These are phyloP conservation scores for Colletotrichum shisoi DNA, from an alignment of 2,329 filamentous ascomycete species.

Conservation along the genomic window DNA sequence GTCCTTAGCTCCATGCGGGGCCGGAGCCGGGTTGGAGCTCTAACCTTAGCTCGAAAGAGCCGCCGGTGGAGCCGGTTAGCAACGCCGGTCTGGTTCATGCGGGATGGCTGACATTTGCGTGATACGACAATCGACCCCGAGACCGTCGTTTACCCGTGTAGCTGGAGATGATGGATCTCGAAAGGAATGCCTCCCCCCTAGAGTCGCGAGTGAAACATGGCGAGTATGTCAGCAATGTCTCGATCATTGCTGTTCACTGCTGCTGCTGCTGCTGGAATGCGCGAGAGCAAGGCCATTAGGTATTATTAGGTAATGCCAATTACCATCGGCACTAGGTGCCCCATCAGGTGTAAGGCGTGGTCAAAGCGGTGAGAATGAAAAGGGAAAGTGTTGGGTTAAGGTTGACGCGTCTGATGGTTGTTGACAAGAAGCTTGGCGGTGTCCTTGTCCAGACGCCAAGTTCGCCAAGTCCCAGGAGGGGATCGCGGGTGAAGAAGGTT, in stretches of 20 bases:
- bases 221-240: slow-evolving; percentile 9
- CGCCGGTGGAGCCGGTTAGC: slow-evolving; percentile 33
- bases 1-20: slow-evolving; percentile 37
- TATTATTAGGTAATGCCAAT: slow-evolving; percentile 35
- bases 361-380: slow-evolving; percentile 31
- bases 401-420: slow-evolving; percentile 37
- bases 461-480: slow-evolving; percentile 30
- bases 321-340: slow-evolving; percentile 13
- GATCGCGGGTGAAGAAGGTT: slow-evolving; percentile 39
- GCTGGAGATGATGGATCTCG: background rate
- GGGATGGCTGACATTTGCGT: slow-evolving; percentile 26
- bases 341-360: slow-evolving; percentile 23
- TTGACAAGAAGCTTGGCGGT: slow-evolving; percentile 38
- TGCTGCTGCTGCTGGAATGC: background rate
- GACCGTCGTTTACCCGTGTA: slow-evolving; percentile 19
- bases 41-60: slow-evolving; percentile 25
- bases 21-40: slow-evolving; percentile 18
- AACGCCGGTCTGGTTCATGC: slow-evolving; percentile 14
- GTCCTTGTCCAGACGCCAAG: slow-evolving; percentile 31
- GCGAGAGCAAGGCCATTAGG: slow-evolving; percentile 17
- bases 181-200: background rate
- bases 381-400: slow-evolving; percentile 36
- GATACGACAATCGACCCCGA: background rate
- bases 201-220: slow-evolving; percentile 9
- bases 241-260: too few relatives aligned